These are phyloP conservation scores for Pluteus cervinus DNA, from an alignment of 768 basidiomycete species.

Conservation along the genomic window DNA sequence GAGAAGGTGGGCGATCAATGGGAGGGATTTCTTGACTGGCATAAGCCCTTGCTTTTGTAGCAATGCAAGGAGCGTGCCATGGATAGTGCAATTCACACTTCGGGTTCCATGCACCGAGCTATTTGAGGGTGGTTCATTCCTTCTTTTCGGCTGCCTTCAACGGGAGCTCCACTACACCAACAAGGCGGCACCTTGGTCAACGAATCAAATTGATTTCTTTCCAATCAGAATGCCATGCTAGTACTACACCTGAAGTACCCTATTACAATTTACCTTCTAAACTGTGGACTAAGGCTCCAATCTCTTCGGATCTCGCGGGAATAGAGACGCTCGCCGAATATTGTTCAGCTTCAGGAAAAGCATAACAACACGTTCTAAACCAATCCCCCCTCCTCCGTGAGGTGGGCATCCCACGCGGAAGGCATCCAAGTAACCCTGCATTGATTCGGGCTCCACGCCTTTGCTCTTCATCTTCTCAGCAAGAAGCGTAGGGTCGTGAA, in stretches of 20 bases:
- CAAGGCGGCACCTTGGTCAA: too few species aligned
- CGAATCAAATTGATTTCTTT: too few species aligned
- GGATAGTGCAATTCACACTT: too few species aligned
- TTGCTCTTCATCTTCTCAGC: conserved; percentile 79
- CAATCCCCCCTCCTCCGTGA: conserved; percentile 96
- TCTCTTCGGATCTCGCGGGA: conserved; percentile 96
- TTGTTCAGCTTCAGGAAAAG: conserved; percentile 96
- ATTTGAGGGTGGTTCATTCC: too few species aligned
- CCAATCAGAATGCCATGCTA: too few species aligned
- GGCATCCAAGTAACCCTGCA: conserved; percentile 90
- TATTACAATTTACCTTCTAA: conserved; percentile 6
- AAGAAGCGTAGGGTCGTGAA: conserved; percentile 85
- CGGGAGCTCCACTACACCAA: too few species aligned
- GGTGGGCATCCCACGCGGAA: conserved; percentile 95
- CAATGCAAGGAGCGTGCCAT: too few species aligned
- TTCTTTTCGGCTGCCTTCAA: too few species aligned
- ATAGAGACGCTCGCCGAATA: conserved; percentile 86
- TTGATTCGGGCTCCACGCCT: conserved; percentile 86
- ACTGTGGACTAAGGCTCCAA: conserved; percentile 82
- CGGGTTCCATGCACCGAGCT: too few species aligned
- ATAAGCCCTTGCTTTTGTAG: conserved; percentile 7
- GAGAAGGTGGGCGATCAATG: conserved; percentile 7
- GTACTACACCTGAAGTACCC: too few species aligned
- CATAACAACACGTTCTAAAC: conserved; percentile 94
- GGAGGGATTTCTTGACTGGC: conserved; percentile 4